These are phyloP conservation scores for Metschnikowia proteae DNA, from an alignment of 805 yeast species.

Conservation along the genomic window DNA sequence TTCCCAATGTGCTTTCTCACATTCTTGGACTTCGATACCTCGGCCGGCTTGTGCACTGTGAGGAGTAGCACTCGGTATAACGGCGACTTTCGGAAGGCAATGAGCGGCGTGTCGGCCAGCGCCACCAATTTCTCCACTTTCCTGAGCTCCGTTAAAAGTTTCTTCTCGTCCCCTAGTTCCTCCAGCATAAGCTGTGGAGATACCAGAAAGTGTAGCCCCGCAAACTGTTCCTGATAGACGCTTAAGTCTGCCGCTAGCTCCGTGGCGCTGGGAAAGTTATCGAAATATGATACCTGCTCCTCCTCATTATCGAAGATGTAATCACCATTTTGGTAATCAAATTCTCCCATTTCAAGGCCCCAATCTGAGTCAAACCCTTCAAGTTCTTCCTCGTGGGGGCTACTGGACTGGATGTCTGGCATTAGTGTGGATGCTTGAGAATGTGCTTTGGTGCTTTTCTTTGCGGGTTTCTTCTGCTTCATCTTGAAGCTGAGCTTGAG, in stretches of 20 bases:
- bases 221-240: constrained; percentile 18
- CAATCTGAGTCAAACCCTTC: constrained; percentile 32
- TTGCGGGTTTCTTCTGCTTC: constrained; percentile 14
- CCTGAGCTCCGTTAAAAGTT: constrained; percentile 16
- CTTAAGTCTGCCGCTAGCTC: constrained; percentile 20
- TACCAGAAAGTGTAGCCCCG: constrained; percentile 15
- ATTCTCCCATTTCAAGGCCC: constrained; percentile 39
- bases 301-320: constrained; percentile 32
- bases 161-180: constrained; percentile 9
- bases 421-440: background rate
- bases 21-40: constrained; percentile 7
- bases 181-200: constrained; percentile 15
- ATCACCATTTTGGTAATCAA: constrained; percentile 28
- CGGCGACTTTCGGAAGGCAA: constrained; percentile 29
- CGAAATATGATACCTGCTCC: constrained; percentile 26
- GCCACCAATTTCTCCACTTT: constrained; percentile 16
- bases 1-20: constrained; percentile 13
- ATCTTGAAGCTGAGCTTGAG: constrained; percentile 15
- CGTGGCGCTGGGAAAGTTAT: constrained; percentile 24
- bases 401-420: background rate
- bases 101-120: constrained; percentile 24
- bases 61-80: constrained; percentile 31
- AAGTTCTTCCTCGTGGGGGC: constrained; percentile 1
- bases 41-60: constrained; percentile 27
- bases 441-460: background rate